phyloP scores from a whole-genome alignment of 2,329 filamentous ascomycete genomes.

The Hypocrella siamensis region DNA sequence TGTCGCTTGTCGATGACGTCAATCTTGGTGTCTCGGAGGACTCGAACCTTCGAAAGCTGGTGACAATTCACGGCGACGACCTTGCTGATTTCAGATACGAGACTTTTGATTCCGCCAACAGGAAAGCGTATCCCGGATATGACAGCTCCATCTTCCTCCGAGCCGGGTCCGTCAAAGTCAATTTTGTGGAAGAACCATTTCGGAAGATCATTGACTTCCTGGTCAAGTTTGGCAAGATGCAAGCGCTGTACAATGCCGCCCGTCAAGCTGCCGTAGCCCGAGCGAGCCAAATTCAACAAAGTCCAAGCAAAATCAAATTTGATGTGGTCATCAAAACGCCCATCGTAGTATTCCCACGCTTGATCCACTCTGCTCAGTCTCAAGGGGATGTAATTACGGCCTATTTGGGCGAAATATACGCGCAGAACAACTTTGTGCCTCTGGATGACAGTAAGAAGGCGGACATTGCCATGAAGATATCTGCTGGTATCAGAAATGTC shows the following conservation, averaged over 20 bases:
- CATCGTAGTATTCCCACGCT: constrained; percentile 84
- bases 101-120: constrained; percentile 65
- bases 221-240: constrained; percentile 99
- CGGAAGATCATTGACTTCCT: constrained; percentile 95
- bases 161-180: constrained; percentile 89
- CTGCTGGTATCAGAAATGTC: constrained; percentile 82
- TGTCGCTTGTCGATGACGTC: constrained; percentile 83
- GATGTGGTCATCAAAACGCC: constrained; percentile 89
- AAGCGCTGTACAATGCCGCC: constrained; percentile 94
- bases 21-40: constrained; percentile 74
- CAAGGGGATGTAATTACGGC: constrained; percentile 76
- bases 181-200: constrained; percentile 94
- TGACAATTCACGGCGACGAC: constrained; percentile 91
- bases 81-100: constrained; percentile 96
- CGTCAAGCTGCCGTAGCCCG: constrained; percentile 87
- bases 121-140: constrained; percentile 73
- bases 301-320: constrained; percentile 79
- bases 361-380: constrained; percentile 52
- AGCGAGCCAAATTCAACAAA: constrained; percentile 84
- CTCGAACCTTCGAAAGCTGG: constrained; percentile 69
- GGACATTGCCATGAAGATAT: constrained; percentile 74
- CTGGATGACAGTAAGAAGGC: constrained; percentile 62
- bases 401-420: constrained; percentile 93
- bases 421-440: constrained; percentile 79
- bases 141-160: constrained; percentile 83